Evolutionary conservation across 2,329 filamentous ascomycete genomes (phyloP).

Genomic region (Fusarium lyarnte): DNA sequence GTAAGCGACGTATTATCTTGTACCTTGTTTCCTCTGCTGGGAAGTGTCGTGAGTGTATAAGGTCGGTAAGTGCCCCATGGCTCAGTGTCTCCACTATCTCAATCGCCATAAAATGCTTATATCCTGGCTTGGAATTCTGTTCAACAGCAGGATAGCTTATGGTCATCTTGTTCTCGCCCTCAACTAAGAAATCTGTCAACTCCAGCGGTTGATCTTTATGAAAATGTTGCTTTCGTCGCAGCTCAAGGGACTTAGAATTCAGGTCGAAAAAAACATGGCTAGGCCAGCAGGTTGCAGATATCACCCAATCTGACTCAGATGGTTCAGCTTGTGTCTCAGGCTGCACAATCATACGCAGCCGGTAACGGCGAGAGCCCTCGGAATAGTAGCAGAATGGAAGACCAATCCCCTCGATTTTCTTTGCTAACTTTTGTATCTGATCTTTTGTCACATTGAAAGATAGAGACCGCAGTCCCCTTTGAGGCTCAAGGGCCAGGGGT

Average conservation of each 20-base stretch:
- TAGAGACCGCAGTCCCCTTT: conserved; percentile 53
- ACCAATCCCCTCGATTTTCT: conserved; percentile 40
- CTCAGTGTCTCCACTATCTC: conserved; percentile 71
- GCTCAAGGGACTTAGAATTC: conserved; percentile 67
- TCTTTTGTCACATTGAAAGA: conserved; percentile 57
- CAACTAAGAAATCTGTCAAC: conserved; percentile 67
- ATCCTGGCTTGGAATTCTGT: conserved; percentile 39
- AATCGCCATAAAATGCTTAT: conserved; percentile 69
- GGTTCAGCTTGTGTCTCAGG: conserved; percentile 25
- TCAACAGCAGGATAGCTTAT: conserved; percentile 54
- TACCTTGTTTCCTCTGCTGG: conserved; percentile 60
- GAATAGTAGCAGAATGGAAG: conserved; percentile 53
- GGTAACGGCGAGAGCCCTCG: conserved; percentile 68
- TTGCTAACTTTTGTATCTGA: conserved; percentile 50
- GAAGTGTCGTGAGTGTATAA: conserved; percentile 51
- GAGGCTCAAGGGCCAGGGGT: conserved; percentile 55
- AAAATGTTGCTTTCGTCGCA: conserved; percentile 75
- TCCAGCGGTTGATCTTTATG: conserved; percentile 81
- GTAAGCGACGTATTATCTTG: conserved; percentile 63
- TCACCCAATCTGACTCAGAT: conserved; percentile 68
- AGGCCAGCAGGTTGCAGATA: conserved; percentile 76
- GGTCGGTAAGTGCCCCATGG: conserved; percentile 55
- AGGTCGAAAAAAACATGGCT: conserved; percentile 73
- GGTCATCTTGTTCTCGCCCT: conserved; percentile 70
- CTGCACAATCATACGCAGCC: conserved; percentile 70